A percentile compares a stretch with the other conserved stretches of the same genome.
These are phyloP conservation scores for Diplodia seriata DNA, from an alignment of 2,329 filamentous ascomycete genomes.

Conservation along the genomic window DNA sequence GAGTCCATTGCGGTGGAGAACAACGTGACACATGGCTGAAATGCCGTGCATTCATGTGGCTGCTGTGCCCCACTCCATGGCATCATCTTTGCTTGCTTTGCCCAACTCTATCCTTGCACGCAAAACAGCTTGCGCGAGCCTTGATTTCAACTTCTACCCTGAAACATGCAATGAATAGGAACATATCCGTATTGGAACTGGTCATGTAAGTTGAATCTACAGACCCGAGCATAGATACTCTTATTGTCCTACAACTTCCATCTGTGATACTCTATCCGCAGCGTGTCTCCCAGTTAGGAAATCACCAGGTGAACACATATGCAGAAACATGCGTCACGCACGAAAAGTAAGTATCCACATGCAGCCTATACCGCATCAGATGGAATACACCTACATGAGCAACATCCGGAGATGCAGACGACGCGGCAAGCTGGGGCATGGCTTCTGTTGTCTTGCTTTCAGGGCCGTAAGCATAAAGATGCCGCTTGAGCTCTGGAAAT, in stretches of 20 bases:
- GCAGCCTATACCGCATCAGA: not conserved
- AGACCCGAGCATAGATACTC: not conserved
- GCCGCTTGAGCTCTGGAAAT: not conserved
- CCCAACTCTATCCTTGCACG: not conserved
- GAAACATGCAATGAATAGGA: not conserved
- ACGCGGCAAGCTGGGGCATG: too few relatives aligned
- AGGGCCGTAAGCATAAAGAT: not conserved
- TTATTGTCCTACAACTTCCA: not conserved
- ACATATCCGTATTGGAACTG: not conserved
- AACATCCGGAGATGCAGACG: not conserved
- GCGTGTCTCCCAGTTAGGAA: not conserved
- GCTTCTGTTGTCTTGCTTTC: not conserved
- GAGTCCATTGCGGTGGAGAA: not conserved
- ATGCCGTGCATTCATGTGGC: not conserved
- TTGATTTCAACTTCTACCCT: too few relatives aligned
- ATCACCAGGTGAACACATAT: not conserved
- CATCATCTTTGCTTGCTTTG: too few relatives aligned
- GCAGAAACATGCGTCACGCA: not conserved
- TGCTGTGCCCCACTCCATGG: not conserved
- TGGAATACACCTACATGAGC: not conserved
- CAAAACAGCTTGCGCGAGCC: not conserved
- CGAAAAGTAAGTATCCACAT: not conserved
- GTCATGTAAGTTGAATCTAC: not conserved
- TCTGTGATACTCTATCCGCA: not conserved
- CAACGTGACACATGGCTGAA: not conserved